These are phyloP conservation scores for Penicillium sp. DNA, from an alignment of 2,329 filamentous ascomycete genomes.

Conservation along the genomic window DNA sequence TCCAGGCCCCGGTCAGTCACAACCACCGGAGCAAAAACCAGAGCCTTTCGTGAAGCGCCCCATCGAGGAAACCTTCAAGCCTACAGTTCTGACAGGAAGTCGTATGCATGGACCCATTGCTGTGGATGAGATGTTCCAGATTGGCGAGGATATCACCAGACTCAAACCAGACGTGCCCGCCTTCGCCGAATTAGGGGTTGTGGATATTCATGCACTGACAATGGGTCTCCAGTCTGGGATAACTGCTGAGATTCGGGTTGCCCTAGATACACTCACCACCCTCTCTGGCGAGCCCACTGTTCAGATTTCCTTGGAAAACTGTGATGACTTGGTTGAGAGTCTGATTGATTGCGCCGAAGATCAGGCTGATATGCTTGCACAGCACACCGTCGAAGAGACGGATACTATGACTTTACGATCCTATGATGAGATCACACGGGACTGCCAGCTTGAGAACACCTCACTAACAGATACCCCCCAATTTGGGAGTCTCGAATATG, in stretches of 20 bases:
- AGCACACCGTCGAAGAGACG: conserved; percentile 81
- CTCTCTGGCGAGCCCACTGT: conserved; percentile 67
- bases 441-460: conserved; percentile 73
- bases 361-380: conserved; percentile 79
- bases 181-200: conserved; percentile 76
- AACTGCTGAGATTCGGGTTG: conserved; percentile 83
- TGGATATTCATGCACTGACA: conserved; percentile 87
- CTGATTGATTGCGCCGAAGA: conserved; percentile 89
- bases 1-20: conserved; percentile 30
- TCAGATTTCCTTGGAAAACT: conserved; percentile 69
- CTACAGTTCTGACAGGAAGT: conserved; percentile 49
- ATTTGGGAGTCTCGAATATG: conserved; percentile 76
- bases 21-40: conserved; percentile 32
- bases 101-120: conserved; percentile 73
- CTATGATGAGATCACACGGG: conserved; percentile 84
- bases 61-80: conserved; percentile 50
- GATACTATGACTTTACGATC: conserved; percentile 80
- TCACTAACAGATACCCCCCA: conserved; percentile 70
- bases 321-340: conserved; percentile 85
- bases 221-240: conserved; percentile 89
- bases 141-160: conserved; percentile 67
- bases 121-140: conserved; percentile 62
- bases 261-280: conserved; percentile 78
- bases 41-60: conserved; percentile 39
- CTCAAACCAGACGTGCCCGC: conserved; percentile 74